Percentiles rank a stretch among this genome's conserved stretches.
phyloP scores from a whole-genome alignment of 805 yeast genomes.

The Saccharomycopsis amapae region DNA sequence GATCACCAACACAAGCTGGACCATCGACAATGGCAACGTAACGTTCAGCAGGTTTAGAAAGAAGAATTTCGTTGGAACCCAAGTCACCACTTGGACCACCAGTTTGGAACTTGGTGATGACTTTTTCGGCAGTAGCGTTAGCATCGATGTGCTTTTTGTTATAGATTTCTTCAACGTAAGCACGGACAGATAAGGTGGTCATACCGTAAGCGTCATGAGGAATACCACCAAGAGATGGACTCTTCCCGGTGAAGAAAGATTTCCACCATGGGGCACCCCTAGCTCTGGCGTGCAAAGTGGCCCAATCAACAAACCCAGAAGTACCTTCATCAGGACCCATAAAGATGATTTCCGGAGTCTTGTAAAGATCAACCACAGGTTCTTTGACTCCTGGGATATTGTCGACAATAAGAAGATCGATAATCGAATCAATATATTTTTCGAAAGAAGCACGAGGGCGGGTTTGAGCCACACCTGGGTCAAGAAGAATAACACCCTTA shows the following conservation, averaged over 20 bases:
- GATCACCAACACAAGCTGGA: conserved; percentile 90
- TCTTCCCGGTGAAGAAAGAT: conserved; percentile 94
- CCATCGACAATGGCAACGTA: conserved; percentile 93
- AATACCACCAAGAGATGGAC: conserved; percentile 88
- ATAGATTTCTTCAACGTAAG: conserved; percentile 82
- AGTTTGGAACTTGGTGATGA: conserved; percentile 79
- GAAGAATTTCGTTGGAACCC: conserved; percentile 89
- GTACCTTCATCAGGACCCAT: conserved; percentile 99
- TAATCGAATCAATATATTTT: conserved; percentile 85
- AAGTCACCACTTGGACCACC: conserved; percentile 99
- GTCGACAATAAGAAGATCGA: conserved; percentile 74
- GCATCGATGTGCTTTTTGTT: conserved; percentile 61
- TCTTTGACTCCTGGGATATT: conserved; percentile 71
- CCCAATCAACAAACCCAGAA: conserved; percentile 95
- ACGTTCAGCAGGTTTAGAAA: conserved; percentile 66
- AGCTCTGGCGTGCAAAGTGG: conserved; percentile 82
- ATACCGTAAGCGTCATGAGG: conserved; percentile 98
- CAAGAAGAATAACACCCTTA: conserved; percentile 89
- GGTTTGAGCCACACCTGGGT: conserved; percentile 66
- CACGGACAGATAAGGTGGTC: conserved; percentile 92
- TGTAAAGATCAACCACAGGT: conserved; percentile 75
- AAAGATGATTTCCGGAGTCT: conserved; percentile 81
- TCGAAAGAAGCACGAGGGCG: conserved; percentile 80
- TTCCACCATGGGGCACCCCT: conserved; percentile 99
- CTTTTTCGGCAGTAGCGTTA: conserved; percentile 42